phyloP scores from a whole-genome alignment of 176 grass and related monocot species.

The Stipa capillata region DNA sequence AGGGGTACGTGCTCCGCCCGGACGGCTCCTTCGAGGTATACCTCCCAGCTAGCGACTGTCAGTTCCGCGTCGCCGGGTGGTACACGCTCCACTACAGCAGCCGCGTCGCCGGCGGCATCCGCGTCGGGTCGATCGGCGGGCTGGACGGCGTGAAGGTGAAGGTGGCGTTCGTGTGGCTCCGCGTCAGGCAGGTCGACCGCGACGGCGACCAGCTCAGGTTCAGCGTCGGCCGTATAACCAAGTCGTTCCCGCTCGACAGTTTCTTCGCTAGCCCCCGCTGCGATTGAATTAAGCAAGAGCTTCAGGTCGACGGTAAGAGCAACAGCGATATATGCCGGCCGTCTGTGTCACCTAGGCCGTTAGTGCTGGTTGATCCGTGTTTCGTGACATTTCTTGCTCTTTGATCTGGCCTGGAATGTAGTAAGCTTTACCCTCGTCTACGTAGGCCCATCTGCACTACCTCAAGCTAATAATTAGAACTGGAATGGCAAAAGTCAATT shows the following conservation, averaged over 20 bases:
- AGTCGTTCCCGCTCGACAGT: not conserved
- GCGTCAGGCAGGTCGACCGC: not conserved
- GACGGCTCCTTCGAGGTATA: slow-evolving; percentile 54
- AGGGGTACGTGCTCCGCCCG: slow-evolving; percentile 11
- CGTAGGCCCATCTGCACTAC: no score
- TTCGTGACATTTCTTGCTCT: no score
- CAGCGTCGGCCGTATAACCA: not conserved
- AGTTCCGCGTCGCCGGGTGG: slow-evolving; percentile 17
- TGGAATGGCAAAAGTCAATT: no score
- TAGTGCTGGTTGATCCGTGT: no score
- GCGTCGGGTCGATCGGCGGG: not conserved
- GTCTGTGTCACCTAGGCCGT: no score
- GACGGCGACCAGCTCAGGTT: not conserved
- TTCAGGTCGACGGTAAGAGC: no score
- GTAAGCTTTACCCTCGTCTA: no score
- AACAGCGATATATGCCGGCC: no score
- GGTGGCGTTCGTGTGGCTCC: not conserved
- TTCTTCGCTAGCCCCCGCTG: not conserved
- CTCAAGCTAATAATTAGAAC: no score
- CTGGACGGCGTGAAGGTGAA: slow-evolving; percentile 14
- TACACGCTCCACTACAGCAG: slow-evolving; percentile 23
- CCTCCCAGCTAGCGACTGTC: slow-evolving; percentile 23
- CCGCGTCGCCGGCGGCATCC: slow-evolving; percentile 30
- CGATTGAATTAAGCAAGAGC: no score
- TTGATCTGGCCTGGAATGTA: no score